phyloP scores from a whole-genome alignment of 495 filamentous ascomycete species.

The Xylaria grammica region DNA sequence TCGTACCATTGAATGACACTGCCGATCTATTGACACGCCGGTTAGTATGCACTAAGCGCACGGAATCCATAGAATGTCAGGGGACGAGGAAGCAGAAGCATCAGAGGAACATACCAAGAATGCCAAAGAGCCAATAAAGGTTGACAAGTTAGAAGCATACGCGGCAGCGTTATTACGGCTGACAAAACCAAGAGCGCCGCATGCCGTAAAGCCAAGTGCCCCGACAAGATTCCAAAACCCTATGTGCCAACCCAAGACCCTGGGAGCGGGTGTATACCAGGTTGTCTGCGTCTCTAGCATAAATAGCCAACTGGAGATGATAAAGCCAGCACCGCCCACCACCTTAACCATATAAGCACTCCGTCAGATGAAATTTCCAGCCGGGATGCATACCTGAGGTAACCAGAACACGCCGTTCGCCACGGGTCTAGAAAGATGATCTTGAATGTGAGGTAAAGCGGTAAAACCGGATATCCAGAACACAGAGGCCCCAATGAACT shows the following conservation, averaged over 20 bases:
- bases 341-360: conserved; percentile 50
- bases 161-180: conserved; percentile 42
- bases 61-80: background rate
- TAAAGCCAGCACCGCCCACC: conserved; percentile 68
- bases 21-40: conserved; percentile 46
- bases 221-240: conserved; percentile 54
- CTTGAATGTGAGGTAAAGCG: conserved; percentile 62
- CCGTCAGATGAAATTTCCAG: background rate
- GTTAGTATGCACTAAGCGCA: background rate
- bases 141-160: conserved; percentile 63
- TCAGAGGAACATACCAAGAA: conserved; percentile 53
- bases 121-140: conserved; percentile 73
- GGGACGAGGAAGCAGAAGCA: background rate
- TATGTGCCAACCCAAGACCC: conserved; percentile 61
- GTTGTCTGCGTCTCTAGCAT: conserved; percentile 72
- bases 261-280: conserved; percentile 66
- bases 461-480: conserved; percentile 75
- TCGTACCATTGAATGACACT: conserved; percentile 71
- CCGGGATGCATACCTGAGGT: conserved; percentile 2
- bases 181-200: conserved; percentile 65
- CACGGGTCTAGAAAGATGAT: conserved; percentile 38
- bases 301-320: conserved; percentile 63
- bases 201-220: conserved; percentile 71
- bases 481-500: conserved; percentile 67
- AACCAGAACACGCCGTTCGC: conserved; percentile 67